Evolutionary conservation across 352 stramenopile genomes (phyloP).

Genomic region (Blastocystis sp.): DNA sequence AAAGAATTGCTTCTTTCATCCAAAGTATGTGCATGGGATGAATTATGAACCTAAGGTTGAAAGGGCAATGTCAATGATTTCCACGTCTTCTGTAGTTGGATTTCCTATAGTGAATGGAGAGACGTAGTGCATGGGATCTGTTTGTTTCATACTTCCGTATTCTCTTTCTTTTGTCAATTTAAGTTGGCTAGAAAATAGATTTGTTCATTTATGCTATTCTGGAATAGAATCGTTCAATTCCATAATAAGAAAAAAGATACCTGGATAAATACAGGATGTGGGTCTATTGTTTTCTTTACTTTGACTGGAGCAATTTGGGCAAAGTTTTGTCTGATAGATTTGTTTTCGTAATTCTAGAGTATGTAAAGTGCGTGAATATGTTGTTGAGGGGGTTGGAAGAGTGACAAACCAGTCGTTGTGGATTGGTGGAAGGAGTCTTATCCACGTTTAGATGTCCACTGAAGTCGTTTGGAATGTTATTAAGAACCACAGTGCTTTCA

Average conservation of each 20-base stretch:
- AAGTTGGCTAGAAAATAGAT: too few relatives aligned
- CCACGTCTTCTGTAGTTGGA: background rate
- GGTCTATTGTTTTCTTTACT: background rate
- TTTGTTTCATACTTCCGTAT: too few relatives aligned
- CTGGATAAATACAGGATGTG: too few relatives aligned
- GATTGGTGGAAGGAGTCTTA: too few relatives aligned
- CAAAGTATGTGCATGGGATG: background rate
- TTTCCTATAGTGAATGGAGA: background rate
- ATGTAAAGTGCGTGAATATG: background rate
- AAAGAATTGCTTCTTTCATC: background rate
- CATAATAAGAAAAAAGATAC: too few relatives aligned
- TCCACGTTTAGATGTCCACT: conserved; percentile 12
- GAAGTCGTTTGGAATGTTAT: conserved; percentile 33
- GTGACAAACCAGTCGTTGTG: too few relatives aligned
- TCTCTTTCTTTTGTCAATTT: too few relatives aligned
- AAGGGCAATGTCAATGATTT: background rate
- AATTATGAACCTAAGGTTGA: background rate
- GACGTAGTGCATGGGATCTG: background rate
- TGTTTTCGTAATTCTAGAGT: conserved; percentile 39
- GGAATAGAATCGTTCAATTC: too few relatives aligned
- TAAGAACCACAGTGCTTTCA: conserved; percentile 17
- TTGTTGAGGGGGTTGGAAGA: too few relatives aligned
- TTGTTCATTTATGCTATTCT: too few relatives aligned
- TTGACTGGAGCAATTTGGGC: background rate
- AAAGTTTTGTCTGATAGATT: conserved; percentile 21